Conservation (phyloP, 2,329 filamentous ascomycete species). For the Aureobasidium sp. region DNA sequence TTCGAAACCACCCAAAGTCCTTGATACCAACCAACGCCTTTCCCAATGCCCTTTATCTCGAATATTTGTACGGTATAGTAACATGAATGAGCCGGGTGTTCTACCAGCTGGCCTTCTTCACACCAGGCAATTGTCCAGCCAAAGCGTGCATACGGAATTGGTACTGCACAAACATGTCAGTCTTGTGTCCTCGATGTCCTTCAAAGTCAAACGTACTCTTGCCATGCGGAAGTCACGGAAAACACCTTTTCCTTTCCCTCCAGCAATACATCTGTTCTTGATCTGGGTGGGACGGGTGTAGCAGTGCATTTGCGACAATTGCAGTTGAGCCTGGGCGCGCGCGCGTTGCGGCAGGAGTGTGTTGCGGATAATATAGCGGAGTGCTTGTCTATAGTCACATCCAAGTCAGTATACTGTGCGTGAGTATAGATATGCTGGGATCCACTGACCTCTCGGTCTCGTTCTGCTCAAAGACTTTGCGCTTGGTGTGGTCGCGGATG, state of each 20-base stretch:
- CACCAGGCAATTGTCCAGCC: conserved; percentile 77
- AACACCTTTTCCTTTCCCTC: conserved; percentile 86
- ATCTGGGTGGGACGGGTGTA: conserved; percentile 94
- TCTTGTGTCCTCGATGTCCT: conserved; percentile 20
- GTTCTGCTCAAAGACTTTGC: conserved; percentile 78
- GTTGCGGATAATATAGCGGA: conserved; percentile 82
- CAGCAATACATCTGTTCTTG: conserved; percentile 84
- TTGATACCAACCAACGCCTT: conserved; percentile 8
- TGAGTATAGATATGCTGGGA: neutral
- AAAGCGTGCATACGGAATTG: conserved; percentile 89
- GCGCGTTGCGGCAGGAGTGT: conserved; percentile 73
- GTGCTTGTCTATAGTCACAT: conserved; percentile 60
- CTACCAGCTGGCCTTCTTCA: conserved; percentile 93
- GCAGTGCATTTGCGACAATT: conserved; percentile 90
- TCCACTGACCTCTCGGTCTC: conserved; percentile 74
- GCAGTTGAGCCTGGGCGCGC: conserved; percentile 85
- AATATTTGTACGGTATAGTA: neutral
- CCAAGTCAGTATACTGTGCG: neutral
- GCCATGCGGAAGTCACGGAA: conserved; percentile 87
- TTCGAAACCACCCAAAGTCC: conserved; percentile 4
- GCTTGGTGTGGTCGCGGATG: conserved; percentile 94
- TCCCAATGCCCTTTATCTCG: conserved; percentile 1
- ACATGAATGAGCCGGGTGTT: neutral
- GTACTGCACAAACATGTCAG: conserved; percentile 51
- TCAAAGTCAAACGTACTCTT: conserved; percentile 57